Base-by-base conservation (phyloP, 192 early-diverging fungal species). In the Podila epicladia region DNA sequence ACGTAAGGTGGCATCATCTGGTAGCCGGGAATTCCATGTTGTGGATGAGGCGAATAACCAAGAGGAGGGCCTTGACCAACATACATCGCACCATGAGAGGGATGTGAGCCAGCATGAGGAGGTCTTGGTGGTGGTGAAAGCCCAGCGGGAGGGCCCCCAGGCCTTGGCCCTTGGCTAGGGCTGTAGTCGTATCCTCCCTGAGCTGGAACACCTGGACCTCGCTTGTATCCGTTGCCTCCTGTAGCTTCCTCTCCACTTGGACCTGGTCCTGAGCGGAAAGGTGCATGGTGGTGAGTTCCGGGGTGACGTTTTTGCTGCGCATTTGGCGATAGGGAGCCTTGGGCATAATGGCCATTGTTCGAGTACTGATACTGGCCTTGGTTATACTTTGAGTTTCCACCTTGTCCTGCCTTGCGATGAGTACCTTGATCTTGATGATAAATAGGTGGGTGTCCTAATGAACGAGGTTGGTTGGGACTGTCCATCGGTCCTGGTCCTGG, bases 1-100 rank as follows among this genome's bases (percentile, higher is more conserved):
- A 80, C 65, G 31, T 80, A 80, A 0, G 71, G 77, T 5, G 71
- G 65, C 62, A 80, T 71, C 55, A 80, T 45, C 9, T 66, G 75
- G 29, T 80, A 79, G 7, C 75, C 75, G 29, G 69, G 53, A 13
- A 60, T 60, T 32, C 32, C 59, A 17, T 61, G 26, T 1, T 17
- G 26, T 2, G 59, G 26, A 17, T 61, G 77, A 9, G 70, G 76
- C 8, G 38, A 64, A 29, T 71, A 67, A 28, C 64, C 69, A 5
- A 33, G 31, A 22, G 65, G 70, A 11, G 70, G 76, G 13, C 49
- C 70, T 33, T 78, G 75, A 33, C 76, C 76, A 8, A 63, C 17
- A 37, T 79, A 79, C 60, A 70, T 49, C 13, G 41, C 41, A 17
- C 41, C 41, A 45, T 45, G 41, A 3, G 41, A 1, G 13, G 41